These are phyloP conservation scores for Ogataea hybrid DNA, from an alignment of 1,139 yeast genomes.

Conservation along the genomic window DNA sequence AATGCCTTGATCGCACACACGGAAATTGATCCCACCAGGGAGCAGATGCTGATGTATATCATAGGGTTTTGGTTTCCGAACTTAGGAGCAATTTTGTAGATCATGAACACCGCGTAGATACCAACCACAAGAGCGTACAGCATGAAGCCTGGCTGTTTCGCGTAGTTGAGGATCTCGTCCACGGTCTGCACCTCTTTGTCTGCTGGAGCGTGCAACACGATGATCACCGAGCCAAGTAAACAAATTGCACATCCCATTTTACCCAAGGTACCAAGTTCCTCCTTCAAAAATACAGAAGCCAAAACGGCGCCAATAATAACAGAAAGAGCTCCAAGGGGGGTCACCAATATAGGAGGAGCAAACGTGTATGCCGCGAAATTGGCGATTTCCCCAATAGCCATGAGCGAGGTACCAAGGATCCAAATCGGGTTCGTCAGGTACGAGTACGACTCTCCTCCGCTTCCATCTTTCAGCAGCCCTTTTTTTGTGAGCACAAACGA, in stretches of 20 bases:
- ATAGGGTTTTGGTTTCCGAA: conserved; percentile 84
- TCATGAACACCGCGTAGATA: conserved; percentile 71
- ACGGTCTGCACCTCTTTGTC: conserved; percentile 88
- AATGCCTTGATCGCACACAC: conserved; percentile 93
- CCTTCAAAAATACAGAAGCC: conserved; percentile 82
- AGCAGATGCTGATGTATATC: conserved; percentile 87
- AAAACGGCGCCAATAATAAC: conserved; percentile 90
- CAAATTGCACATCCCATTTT: conserved; percentile 94
- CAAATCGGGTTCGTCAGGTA: conserved; percentile 84
- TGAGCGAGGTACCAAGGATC: conserved; percentile 93
- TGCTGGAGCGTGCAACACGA: conserved; percentile 89
- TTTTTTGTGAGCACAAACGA: conserved; percentile 87
- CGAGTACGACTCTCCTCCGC: conserved; percentile 65
- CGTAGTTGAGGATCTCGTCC: conserved; percentile 81
- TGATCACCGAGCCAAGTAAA: conserved; percentile 81
- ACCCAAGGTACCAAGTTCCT: conserved; percentile 86
- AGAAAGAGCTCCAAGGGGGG: conserved; percentile 88
- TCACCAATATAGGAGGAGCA: conserved; percentile 91
- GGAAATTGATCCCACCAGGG: conserved; percentile 86
- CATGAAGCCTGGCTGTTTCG: conserved; percentile 77
- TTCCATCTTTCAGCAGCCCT: conserved; percentile 72
- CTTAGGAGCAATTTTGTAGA: conserved; percentile 77
- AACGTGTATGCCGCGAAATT: conserved; percentile 94
- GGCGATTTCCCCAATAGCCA: conserved; percentile 92
- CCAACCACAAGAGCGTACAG: conserved; percentile 62